Base-by-base conservation (phyloP, 2,329 filamentous ascomycete genomes). In the Exserohilum turcica region DNA sequence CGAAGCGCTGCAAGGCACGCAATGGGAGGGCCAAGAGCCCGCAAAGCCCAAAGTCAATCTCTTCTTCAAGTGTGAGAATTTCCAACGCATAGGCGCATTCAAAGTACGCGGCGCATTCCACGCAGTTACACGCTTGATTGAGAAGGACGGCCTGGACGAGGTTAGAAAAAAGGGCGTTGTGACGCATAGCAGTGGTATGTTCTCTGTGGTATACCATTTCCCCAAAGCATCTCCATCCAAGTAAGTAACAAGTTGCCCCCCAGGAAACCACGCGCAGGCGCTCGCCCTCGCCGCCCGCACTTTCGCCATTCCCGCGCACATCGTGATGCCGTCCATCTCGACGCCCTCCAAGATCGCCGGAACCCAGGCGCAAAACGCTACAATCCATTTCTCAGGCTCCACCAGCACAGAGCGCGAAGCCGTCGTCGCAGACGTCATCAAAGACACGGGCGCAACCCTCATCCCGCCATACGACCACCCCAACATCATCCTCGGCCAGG, bases 41-140 rank as follows among this genome's bases (percentile, higher is more conserved):
- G 84, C 88, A 1, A 77, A 72, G 3, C 91, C 91, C 0, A 84
- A 77, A 43, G 78, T 96, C 33, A 81, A 85, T 10, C 80, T 97
- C 46, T 94, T 90, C 79, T 96, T 97, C 84, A 97, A 97, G 79
- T 95, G 91, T 75, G 93, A 97, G 80, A 97, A 97, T 74, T 79
- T 91, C 53, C 94, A 97, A 79, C 86, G 86, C 49, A 86, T 95
- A 48, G 94, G 93, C 45, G 93, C 93, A 1, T 97, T 97, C 80
- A 97, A 97, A 78, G 89, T 86, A 13, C 81, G 93, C 6, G 94
- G 93, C 5, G 93, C 92, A 0, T 97, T 96, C 65, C 91, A 97
- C 74, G 92, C 92, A 0, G 71, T 96, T 32, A 82, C 86, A 66
- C 77, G 89, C 51, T 76, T 96, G 68, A 85, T 88, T 69, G 80